Conservation (phyloP, 441 rosid species). For the Populus trichocarpa region DNA sequence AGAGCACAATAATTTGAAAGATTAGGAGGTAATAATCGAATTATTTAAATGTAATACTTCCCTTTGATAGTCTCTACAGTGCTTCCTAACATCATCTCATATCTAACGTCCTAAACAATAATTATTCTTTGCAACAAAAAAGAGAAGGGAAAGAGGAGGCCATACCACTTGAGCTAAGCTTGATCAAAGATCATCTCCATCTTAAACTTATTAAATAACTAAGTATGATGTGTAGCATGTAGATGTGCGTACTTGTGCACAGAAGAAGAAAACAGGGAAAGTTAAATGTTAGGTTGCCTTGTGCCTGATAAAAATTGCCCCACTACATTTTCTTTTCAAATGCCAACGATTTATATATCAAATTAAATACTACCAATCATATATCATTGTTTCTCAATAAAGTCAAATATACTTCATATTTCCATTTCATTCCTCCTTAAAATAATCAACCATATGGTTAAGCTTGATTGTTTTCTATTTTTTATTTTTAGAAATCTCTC, state of each 20-base stretch:
- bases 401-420: neutral
- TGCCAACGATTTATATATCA: too few species aligned
- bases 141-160: neutral
- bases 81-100: neutral
- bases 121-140: neutral
- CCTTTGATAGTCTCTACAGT: neutral
- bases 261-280: neutral
- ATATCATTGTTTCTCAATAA: neutral
- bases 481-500: neutral
- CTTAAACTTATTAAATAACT: neutral
- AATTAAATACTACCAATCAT: neutral
- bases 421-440: neutral
- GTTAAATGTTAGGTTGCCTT: neutral
- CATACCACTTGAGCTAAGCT: neutral
- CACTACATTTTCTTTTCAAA: too few species aligned
- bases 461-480: neutral
- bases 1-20: constrained; percentile 27
- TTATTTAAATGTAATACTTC: too few species aligned
- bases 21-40: constrained; percentile 9
- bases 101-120: neutral
- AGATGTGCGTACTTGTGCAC: neutral
- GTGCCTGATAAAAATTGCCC: neutral
- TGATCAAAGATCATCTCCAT: neutral
- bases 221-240: neutral
- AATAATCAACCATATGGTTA: neutral